Conservation (phyloP, 2,329 filamentous ascomycete genomes). For the Pestalotiopsis fici region DNA sequence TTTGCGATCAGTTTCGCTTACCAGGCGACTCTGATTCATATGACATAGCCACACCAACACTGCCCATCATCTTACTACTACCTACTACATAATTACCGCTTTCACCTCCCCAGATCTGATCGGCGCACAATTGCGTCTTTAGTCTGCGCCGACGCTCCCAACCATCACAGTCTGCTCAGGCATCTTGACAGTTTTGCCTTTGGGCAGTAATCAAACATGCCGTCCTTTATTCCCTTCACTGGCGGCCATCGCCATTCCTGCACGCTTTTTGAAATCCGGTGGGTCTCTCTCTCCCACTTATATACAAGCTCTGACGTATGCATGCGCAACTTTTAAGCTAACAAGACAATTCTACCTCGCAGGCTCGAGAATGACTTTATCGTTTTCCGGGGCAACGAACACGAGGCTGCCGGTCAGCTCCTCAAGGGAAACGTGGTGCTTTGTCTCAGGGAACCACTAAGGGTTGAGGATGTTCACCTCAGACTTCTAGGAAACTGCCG, state of each 20-base stretch:
- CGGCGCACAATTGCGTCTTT: slow-evolving; percentile 2
- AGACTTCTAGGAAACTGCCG: slow-evolving; percentile 71
- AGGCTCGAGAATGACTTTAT: slow-evolving; percentile 80
- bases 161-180: neutral
- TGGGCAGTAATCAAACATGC: slow-evolving; percentile 21
- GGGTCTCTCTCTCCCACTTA: neutral
- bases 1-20: neutral
- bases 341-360: slow-evolving; percentile 1
- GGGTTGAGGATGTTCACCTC: slow-evolving; percentile 72
- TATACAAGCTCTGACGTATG: slow-evolving; percentile 1
- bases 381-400: slow-evolving; percentile 73
- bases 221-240: slow-evolving; percentile 31
- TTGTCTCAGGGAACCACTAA: slow-evolving; percentile 68
- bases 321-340: neutral
- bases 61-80: neutral
- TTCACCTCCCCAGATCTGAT: neutral
- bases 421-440: slow-evolving; percentile 74
- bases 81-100: neutral
- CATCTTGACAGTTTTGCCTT: neutral
- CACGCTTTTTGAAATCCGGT: slow-evolving; percentile 37
- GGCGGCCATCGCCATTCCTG: slow-evolving; percentile 29
- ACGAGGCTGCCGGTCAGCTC: slow-evolving; percentile 75
- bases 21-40: neutral
- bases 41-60: neutral
- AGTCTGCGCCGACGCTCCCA: neutral